Percentiles rank a stretch among this genome's conserved stretches.
Evolutionary conservation across 2,329 filamentous ascomycete species (phyloP).

Genomic region (Pseudogymnoascus sp.): DNA sequence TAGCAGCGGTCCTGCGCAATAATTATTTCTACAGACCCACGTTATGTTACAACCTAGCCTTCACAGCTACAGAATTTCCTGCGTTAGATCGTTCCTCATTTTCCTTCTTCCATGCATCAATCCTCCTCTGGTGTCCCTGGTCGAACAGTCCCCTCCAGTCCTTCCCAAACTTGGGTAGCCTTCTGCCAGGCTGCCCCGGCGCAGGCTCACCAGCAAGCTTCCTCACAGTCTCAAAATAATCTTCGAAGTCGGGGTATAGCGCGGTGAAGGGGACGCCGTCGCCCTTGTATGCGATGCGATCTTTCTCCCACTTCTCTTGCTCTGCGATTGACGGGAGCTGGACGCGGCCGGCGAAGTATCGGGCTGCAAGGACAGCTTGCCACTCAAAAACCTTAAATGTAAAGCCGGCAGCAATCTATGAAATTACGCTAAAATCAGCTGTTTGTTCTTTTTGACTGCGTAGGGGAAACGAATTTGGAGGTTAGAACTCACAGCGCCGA

Average conservation of each 20-base stretch:
- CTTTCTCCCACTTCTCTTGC: constrained; percentile 49
- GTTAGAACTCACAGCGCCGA: constrained; percentile 42
- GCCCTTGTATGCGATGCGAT: constrained; percentile 45
- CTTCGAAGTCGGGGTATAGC: constrained; percentile 51
- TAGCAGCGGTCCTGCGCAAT: neutral
- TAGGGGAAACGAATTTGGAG: no score
- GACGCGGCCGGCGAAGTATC: constrained; percentile 48
- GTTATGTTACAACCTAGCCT: neutral
- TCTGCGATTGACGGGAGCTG: constrained; percentile 41
- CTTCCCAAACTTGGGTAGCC: constrained; percentile 34
- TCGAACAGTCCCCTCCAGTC: constrained; percentile 45
- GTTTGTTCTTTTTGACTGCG: neutral
- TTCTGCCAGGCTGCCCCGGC: neutral
- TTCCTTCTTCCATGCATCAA: constrained; percentile 48
- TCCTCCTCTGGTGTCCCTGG: constrained; percentile 47
- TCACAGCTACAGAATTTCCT: neutral
- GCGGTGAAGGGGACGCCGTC: constrained; percentile 51
- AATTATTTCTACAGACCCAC: neutral
- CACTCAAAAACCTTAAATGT: constrained; percentile 65
- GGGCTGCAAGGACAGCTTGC: constrained; percentile 56
- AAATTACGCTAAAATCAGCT: neutral
- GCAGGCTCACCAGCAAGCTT: constrained; percentile 39
- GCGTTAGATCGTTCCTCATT: constrained; percentile 33
- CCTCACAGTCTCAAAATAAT: constrained; percentile 54
- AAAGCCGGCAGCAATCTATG: constrained; percentile 40